Conservation (phyloP, 148 eudicot genomes). For the Rheum nobile region DNA sequence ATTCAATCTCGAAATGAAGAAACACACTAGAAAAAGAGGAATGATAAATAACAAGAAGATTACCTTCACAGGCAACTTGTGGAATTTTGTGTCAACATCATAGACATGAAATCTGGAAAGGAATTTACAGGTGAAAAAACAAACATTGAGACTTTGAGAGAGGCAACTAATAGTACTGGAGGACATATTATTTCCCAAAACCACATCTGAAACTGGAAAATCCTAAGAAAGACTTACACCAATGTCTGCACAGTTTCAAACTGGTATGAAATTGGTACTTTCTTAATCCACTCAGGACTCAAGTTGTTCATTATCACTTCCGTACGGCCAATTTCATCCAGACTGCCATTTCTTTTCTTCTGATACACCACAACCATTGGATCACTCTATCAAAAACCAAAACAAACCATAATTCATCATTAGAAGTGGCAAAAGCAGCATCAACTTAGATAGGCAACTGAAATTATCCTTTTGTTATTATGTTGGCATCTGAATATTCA, state of each 20-base stretch:
- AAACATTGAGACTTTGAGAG: background rate
- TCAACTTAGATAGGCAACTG: background rate
- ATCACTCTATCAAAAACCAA: constrained; percentile 44
- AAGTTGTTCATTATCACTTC: constrained; percentile 79
- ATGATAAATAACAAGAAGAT: background rate
- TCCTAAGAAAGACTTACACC: constrained; percentile 31
- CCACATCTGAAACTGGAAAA: background rate
- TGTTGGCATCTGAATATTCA: background rate
- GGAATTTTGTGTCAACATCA: constrained; percentile 72
- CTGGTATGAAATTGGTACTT: constrained; percentile 56
- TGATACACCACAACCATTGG: constrained; percentile 81
- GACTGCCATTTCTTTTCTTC: constrained; percentile 56
- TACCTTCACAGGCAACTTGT: constrained; percentile 70
- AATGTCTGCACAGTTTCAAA: constrained; percentile 81
- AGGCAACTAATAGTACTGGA: too few relatives aligned
- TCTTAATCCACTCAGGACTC: constrained; percentile 75
- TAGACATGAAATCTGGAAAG: constrained; percentile 57
- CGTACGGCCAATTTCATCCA: constrained; percentile 89
- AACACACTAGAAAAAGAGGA: background rate
- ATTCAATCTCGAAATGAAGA: background rate
- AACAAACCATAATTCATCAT: background rate
- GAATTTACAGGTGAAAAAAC: background rate
- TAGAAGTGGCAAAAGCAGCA: background rate
- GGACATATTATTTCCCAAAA: too few relatives aligned
- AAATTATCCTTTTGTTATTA: background rate